Percentiles rank a stretch among this genome's conserved stretches.
Conservation (phyloP, 2,329 filamentous ascomycete species). For the Claviceps sp. region DNA sequence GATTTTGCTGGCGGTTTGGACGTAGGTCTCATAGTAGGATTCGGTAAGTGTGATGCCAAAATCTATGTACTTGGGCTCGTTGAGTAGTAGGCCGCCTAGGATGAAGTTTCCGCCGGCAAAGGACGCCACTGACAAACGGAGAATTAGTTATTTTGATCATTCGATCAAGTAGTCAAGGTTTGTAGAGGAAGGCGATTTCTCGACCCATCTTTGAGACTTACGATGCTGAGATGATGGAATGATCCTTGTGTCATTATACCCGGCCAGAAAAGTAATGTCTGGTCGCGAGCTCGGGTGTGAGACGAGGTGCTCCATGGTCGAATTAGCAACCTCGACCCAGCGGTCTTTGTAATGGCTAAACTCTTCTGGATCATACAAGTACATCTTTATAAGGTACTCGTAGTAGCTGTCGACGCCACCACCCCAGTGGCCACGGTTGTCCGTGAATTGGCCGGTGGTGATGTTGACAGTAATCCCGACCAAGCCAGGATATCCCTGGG, state of each 20-base stretch:
- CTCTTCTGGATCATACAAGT: slow-evolving; percentile 55
- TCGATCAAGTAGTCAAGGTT: too few relatives aligned
- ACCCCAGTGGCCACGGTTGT: slow-evolving; percentile 60
- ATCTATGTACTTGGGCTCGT: slow-evolving; percentile 50
- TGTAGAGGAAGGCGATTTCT: too few relatives aligned
- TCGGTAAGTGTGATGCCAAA: slow-evolving; percentile 62
- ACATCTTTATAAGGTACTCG: slow-evolving; percentile 89
- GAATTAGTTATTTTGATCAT: not conserved
- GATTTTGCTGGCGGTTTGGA: slow-evolving; percentile 54
- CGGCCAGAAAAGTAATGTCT: slow-evolving; percentile 59
- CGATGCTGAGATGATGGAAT: slow-evolving; percentile 36
- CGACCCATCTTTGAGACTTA: slow-evolving; percentile 16
- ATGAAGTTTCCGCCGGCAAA: slow-evolving; percentile 81
- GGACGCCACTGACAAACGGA: slow-evolving; percentile 46
- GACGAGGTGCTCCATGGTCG: slow-evolving; percentile 56
- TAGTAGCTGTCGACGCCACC: slow-evolving; percentile 72
- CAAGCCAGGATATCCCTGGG: slow-evolving; percentile 65
- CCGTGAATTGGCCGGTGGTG: slow-evolving; percentile 49
- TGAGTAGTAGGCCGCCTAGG: slow-evolving; percentile 60
- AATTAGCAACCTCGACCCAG: slow-evolving; percentile 65
- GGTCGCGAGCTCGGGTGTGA: slow-evolving; percentile 52
- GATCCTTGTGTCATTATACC: slow-evolving; percentile 33
- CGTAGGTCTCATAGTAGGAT: slow-evolving; percentile 64
- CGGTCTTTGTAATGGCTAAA: slow-evolving; percentile 56
- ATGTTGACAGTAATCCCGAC: slow-evolving; percentile 56